A percentile compares a stretch with the other conserved stretches of the same genome.
Evolutionary conservation across 2,329 filamentous ascomycete species (phyloP).

Genomic region (Alternaria sp.): DNA sequence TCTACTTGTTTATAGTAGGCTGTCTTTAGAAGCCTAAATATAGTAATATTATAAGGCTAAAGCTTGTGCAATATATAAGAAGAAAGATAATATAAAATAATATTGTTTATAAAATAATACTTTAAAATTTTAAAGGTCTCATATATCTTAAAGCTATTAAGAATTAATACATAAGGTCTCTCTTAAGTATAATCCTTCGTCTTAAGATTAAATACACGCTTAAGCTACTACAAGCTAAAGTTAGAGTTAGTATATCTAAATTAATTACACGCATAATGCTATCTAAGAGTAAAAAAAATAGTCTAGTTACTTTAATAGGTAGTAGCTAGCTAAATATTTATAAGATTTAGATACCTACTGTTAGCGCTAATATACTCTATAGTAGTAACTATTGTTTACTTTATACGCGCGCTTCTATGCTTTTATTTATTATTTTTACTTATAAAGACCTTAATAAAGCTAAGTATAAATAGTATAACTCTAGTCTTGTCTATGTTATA

Average conservation of each 20-base stretch:
- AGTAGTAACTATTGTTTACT: background rate
- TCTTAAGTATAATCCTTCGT: background rate
- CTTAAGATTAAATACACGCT: slow-evolving; percentile 1
- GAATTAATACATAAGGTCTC: slow-evolving; percentile 1
- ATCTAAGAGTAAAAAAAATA: slow-evolving; percentile 24
- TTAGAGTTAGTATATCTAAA: too few species aligned
- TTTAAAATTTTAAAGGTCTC: slow-evolving; percentile 47
- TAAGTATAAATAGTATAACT: background rate
- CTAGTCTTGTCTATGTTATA: background rate
- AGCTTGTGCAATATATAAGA: slow-evolving; percentile 2
- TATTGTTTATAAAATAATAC: slow-evolving; percentile 47
- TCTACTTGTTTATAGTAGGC: slow-evolving; percentile 23
- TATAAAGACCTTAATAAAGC: background rate
- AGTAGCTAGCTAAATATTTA: slow-evolving; percentile 28
- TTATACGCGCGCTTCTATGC: background rate
- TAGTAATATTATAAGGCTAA: slow-evolving; percentile 17
- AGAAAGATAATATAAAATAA: too few species aligned
- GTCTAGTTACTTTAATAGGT: slow-evolving; percentile 30
- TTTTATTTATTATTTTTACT: background rate
- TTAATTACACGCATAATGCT: background rate
- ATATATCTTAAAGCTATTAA: slow-evolving; percentile 43
- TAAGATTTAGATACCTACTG: slow-evolving; percentile 21
- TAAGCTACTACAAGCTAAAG: background rate
- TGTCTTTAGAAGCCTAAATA: slow-evolving; percentile 21
- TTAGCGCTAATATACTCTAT: background rate